Base-by-base conservation (phyloP, 1,284 basidiomycete genomes). In the Ceraceosorus bombacis region DNA sequence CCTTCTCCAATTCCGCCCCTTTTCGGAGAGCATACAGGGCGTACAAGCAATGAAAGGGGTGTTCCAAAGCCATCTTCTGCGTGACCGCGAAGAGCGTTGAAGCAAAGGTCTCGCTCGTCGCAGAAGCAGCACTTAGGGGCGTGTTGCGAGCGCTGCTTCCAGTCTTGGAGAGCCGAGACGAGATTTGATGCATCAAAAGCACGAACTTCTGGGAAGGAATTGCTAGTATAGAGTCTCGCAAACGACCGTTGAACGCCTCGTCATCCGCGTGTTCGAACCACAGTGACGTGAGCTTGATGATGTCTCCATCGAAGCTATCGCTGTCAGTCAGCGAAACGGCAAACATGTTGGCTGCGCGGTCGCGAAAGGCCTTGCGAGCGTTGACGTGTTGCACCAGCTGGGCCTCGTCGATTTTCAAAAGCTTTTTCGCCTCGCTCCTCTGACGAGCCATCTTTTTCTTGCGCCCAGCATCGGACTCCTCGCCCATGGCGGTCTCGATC, bases 1-100 rank as follows among this genome's bases (percentile, higher is more conserved):
- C 5, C 46, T 40, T 15, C n/a, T 38, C 9, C 41, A 15, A 27
- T 37, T 57, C 51, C 3, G 67, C 66, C 6, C 65, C 64, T 59
- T 67, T 67, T 61, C 68, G 55, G 51, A 77, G 57, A 0, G 88
- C 88, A 74, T 87, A 90, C 10, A 98, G 84, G 67, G 94, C 90
- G 78, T 93, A 95, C 5, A 96, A 79, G 66, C 85, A 87, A 74
- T 98, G 95, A 79, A 90, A 97, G 0, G 94, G 93, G 76, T 98
- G 95, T 57, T 97, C 90, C 54, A 79, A 78, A 69, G 88, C 88
- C 82, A 98, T 88, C 8, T 88, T 84, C 1, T 84, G 61, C 15
- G 97, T 81, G 15, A 95, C 79, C 0, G 69, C 77, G 59, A 85
- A 84, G 6, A 97, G 81, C 58, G 82, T 83, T 10, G 79, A 71